Percentiles rank a stretch among this genome's conserved stretches.
phyloP scores from a whole-genome alignment of 164 flowering plant genomes.

The Tinospora cordifolia region DNA sequence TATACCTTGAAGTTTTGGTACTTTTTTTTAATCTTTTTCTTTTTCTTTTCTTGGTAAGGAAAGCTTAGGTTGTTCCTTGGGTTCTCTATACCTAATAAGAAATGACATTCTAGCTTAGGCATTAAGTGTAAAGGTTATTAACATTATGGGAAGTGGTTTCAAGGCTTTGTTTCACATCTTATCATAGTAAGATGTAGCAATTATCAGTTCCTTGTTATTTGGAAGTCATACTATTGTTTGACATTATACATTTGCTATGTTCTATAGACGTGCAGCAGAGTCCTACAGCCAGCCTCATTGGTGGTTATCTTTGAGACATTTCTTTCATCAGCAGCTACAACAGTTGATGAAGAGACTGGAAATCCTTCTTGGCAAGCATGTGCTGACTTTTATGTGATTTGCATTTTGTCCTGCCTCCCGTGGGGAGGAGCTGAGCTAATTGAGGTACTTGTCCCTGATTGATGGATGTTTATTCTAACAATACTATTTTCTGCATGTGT shows the following conservation, averaged over 20 bases:
- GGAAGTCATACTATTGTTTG: neutral
- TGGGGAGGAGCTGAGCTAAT: conserved; percentile 92
- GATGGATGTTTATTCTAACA: conserved; percentile 2
- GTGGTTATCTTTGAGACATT: conserved; percentile 75
- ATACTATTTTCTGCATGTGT: conserved; percentile 3
- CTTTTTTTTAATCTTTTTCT: too few relatives aligned
- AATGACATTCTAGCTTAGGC: neutral
- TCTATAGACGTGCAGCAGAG: conserved; percentile 85
- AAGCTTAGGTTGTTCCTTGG: neutral
- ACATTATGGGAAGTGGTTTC: neutral
- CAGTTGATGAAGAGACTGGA: conserved; percentile 92
- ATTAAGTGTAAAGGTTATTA: neutral
- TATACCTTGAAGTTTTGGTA: neutral
- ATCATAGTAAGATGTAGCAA: neutral
- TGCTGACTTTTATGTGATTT: conserved; percentile 82
- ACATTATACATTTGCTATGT: neutral
- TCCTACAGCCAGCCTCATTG: conserved; percentile 67
- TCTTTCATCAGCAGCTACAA: conserved; percentile 88
- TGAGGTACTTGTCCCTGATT: conserved; percentile 48
- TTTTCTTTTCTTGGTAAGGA: too few relatives aligned
- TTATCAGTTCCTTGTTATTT: neutral
- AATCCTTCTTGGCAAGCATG: conserved; percentile 97
- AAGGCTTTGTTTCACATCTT: neutral
- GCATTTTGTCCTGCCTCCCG: conserved; percentile 89
- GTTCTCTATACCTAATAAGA: too few relatives aligned